Evolutionary conservation across 208 protist genomes (phyloP).

Genomic region (Zelonia costaricensis): DNA sequence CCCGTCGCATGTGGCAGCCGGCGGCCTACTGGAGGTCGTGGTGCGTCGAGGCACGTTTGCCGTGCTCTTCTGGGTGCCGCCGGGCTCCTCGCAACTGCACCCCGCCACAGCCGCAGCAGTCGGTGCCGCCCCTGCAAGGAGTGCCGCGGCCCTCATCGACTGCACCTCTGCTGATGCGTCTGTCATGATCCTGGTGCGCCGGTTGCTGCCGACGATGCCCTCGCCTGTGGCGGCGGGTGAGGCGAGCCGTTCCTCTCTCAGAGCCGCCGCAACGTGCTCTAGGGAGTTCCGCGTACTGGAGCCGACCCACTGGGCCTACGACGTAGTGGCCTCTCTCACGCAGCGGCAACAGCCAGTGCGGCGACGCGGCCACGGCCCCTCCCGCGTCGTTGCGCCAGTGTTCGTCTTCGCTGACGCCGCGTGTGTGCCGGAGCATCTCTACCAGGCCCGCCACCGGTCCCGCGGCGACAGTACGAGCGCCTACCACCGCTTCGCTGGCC

Average conservation of each 20-base stretch:
- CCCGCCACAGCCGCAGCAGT: background rate
- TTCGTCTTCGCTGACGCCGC: slow-evolving; percentile 25
- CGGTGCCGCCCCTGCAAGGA: too few relatives aligned
- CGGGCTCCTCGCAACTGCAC: too few relatives aligned
- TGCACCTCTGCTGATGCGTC: background rate
- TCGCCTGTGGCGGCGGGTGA: too few relatives aligned
- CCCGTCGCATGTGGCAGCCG: background rate
- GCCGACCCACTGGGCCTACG: slow-evolving; percentile 28
- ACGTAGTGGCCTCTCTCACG: slow-evolving; percentile 10
- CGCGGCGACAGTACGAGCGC: too few relatives aligned
- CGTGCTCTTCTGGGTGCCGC: slow-evolving; percentile 17
- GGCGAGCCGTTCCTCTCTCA: too few relatives aligned
- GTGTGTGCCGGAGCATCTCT: slow-evolving; percentile 15
- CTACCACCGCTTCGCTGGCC: slow-evolving; percentile 9
- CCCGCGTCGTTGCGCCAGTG: background rate
- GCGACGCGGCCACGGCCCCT: background rate
- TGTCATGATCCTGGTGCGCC: slow-evolving; percentile 4
- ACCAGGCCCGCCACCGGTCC: slow-evolving; percentile 7
- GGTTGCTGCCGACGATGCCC: background rate
- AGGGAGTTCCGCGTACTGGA: slow-evolving; percentile 11
- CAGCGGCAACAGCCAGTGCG: too few relatives aligned
- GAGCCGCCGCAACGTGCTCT: background rate
- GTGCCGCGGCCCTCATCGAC: too few relatives aligned
- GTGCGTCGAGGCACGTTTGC: slow-evolving; percentile 22
- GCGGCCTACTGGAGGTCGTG: slow-evolving; percentile 14